phyloP scores from a whole-genome alignment of 306 rosid species.

The Chamaecrista fasciculata region DNA sequence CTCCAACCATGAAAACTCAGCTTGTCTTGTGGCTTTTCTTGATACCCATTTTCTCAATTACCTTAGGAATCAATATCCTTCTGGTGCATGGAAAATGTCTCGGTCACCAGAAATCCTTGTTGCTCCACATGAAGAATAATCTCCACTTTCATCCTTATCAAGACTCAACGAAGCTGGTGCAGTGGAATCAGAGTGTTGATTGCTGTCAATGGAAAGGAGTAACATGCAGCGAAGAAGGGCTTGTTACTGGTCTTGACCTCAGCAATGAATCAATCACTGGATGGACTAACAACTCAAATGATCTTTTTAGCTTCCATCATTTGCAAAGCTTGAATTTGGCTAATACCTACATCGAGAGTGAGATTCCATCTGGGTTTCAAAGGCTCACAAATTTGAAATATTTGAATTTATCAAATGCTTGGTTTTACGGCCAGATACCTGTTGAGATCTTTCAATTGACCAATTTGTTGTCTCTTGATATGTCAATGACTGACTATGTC shows the following conservation, averaged over 20 bases:
- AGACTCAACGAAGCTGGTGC: constrained; percentile 14
- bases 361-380: constrained; percentile 15
- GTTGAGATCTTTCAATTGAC: background rate
- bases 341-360: background rate
- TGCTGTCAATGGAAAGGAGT: constrained; percentile 45
- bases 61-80: too few species aligned
- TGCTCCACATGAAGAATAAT: constrained; percentile 17
- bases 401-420: constrained; percentile 16
- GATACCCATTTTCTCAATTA: background rate
- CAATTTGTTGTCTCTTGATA: too few species aligned
- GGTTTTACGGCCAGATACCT: constrained; percentile 25
- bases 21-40: background rate
- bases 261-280: background rate
- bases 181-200: constrained; percentile 31
- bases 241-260: constrained; percentile 12
- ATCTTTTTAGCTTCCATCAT: constrained; percentile 3
- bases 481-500: too few species aligned
- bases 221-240: background rate
- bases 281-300: background rate
- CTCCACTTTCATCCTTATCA: background rate
- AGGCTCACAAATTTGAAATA: constrained; percentile 13
- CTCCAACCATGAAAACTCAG: too few species aligned
- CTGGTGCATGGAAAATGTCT: background rate
- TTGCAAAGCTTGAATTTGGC: constrained; percentile 14
- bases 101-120: background rate